These are phyloP conservation scores for Ceratocystis cubensis DNA, from an alignment of 2,329 filamentous ascomycete species.

Conservation along the genomic window DNA sequence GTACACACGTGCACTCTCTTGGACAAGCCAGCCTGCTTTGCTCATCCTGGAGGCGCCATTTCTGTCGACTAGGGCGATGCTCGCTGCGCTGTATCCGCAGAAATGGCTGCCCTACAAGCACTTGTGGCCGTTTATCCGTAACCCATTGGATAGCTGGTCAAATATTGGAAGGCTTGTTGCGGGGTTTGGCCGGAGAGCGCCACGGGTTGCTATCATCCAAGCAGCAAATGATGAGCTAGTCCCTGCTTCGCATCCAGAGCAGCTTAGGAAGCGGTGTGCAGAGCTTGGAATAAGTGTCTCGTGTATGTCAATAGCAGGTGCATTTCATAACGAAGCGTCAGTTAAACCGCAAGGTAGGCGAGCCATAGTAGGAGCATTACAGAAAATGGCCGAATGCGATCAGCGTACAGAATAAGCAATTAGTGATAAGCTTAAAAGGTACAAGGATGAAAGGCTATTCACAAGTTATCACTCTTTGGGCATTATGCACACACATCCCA, in stretches of 20 bases:
- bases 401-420: not conserved
- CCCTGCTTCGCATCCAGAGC: slow-evolving; percentile 37
- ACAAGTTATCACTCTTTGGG: too few species aligned
- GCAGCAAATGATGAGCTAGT: slow-evolving; percentile 49
- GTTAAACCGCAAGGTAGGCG: slow-evolving; percentile 30
- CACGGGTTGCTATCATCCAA: slow-evolving; percentile 39
- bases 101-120: slow-evolving; percentile 69
- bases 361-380: slow-evolving; percentile 28
- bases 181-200: slow-evolving; percentile 23
- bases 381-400: not conserved
- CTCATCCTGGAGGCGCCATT: slow-evolving; percentile 68
- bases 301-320: slow-evolving; percentile 34
- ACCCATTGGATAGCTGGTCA: slow-evolving; percentile 42
- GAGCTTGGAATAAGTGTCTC: slow-evolving; percentile 37
- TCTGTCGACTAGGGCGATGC: slow-evolving; percentile 56
- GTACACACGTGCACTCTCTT: not conserved
- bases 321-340: slow-evolving; percentile 47
- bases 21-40: slow-evolving; percentile 25
- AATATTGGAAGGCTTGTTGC: slow-evolving; percentile 33
- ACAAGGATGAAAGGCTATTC: too few species aligned
- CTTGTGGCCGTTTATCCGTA: slow-evolving; percentile 61
- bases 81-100: slow-evolving; percentile 60
- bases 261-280: slow-evolving; percentile 36
- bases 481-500: too few species aligned
- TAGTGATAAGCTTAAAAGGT: too few species aligned